A percentile compares a stretch with the other conserved stretches of the same genome.
Conservation (phyloP, 2,329 filamentous ascomycete species). For the Gyromitra esculenta region DNA sequence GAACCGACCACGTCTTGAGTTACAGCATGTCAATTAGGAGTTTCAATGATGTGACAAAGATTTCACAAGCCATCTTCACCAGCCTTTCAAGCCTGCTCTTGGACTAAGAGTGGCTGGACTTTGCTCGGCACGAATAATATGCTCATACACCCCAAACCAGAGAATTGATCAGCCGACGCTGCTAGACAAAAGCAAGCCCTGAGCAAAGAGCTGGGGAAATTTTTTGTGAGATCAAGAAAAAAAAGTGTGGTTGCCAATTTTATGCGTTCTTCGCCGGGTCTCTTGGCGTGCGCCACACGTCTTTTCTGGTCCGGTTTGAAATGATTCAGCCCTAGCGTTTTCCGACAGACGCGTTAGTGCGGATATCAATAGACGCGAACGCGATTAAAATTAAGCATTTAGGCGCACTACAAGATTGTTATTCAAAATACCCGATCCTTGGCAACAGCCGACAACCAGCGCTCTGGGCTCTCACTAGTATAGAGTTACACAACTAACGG, state of each 20-base stretch:
- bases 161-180: not conserved
- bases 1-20: not conserved
- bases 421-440: not conserved
- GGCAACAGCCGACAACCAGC: not conserved
- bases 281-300: slow-evolving; percentile 20
- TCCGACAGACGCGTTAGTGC: not conserved
- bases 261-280: slow-evolving; percentile 19
- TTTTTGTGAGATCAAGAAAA: slow-evolving; percentile 11
- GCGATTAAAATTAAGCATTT: not conserved
- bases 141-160: not conserved
- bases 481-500: not conserved
- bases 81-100: not conserved
- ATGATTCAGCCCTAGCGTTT: not conserved
- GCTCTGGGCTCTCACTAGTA: not conserved
- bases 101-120: not conserved
- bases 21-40: not conserved
- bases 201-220: not conserved
- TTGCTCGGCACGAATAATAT: not conserved
- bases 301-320: not conserved
- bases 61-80: slow-evolving; percentile 9
- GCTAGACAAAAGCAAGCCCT: slow-evolving; percentile 5
- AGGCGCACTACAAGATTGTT: not conserved
- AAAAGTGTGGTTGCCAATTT: slow-evolving; percentile 19
- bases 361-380: not conserved
- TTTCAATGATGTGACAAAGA: slow-evolving; percentile 6